Evolutionary conservation across 2,329 filamentous ascomycete genomes (phyloP).

Genomic region (Chaetomium sp.): DNA sequence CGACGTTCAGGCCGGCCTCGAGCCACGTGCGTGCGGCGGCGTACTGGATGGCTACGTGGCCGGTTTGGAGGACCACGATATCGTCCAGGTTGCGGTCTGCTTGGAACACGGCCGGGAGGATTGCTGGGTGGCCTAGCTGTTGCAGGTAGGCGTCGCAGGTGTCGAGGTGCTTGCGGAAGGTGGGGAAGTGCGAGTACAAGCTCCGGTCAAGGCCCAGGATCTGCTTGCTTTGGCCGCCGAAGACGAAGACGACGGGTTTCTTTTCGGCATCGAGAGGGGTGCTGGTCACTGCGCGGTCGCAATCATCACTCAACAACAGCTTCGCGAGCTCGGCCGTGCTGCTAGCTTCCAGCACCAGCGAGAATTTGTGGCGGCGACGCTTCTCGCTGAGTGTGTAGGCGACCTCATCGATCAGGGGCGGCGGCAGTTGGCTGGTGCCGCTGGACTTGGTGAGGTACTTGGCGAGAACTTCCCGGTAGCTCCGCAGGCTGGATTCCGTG

Average conservation of each 20-base stretch:
- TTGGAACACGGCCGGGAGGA: not conserved
- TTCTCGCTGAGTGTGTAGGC: no score
- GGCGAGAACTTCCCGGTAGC: no score
- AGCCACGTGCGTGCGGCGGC: not conserved
- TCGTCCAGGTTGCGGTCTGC: not conserved
- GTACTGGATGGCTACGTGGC: not conserved
- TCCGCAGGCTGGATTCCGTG: no score
- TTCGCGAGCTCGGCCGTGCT: no score
- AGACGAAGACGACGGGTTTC: not conserved
- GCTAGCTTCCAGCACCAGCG: no score
- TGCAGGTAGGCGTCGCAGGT: not conserved
- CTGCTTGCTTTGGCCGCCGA: not conserved
- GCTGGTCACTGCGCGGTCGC: not conserved
- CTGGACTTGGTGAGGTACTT: no score
- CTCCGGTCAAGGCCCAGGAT: not conserved
- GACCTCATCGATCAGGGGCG: no score
- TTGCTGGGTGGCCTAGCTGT: not conserved
- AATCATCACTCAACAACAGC: not conserved
- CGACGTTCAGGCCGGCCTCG: not conserved
- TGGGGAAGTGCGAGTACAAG: not conserved
- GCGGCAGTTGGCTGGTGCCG: no score
- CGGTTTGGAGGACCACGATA: not conserved
- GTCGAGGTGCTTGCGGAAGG: not conserved
- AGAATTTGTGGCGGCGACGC: no score
- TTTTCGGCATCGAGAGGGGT: not conserved